Conservation (phyloP, 257 asterid species). For the Prunella vulgaris region DNA sequence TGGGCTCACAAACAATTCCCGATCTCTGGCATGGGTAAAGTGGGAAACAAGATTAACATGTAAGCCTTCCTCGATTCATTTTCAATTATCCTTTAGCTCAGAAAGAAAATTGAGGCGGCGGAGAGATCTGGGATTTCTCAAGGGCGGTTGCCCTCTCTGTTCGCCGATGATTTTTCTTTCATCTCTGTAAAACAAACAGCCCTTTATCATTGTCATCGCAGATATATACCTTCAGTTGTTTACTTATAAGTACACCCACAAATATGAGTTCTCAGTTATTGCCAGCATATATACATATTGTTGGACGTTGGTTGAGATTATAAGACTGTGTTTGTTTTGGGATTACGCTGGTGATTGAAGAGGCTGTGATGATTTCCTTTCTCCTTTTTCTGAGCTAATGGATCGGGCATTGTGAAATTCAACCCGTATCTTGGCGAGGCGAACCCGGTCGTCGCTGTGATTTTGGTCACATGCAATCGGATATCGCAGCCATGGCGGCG, state of each 20-base stretch:
- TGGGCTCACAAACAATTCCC: not conserved
- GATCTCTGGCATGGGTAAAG: not conserved
- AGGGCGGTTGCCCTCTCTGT: conserved; percentile 10
- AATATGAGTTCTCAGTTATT: no score
- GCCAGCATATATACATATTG: not conserved
- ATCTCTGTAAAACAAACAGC: not conserved
- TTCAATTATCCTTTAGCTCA: conserved; percentile 1
- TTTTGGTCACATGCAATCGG: not conserved
- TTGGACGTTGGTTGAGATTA: not conserved
- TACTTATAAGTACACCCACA: not conserved
- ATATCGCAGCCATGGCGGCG: not conserved
- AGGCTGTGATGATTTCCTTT: not conserved
- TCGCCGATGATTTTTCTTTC: not conserved
- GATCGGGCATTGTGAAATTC: not conserved
- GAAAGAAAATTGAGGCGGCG: not conserved
- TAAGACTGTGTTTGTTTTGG: not conserved
- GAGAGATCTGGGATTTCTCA: not conserved
- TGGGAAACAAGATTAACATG: not conserved
- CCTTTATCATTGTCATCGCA: not conserved
- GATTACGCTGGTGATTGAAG: not conserved
- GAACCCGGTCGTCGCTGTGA: not conserved
- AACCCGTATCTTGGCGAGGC: not conserved
- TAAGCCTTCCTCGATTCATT: not conserved
- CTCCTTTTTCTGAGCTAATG: not conserved
- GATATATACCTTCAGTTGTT: not conserved